A percentile compares a stretch with the other conserved stretches of the same genome.
phyloP scores from a whole-genome alignment of 2,329 filamentous ascomycete species.

The Phaeosphaeriaceae sp. region DNA sequence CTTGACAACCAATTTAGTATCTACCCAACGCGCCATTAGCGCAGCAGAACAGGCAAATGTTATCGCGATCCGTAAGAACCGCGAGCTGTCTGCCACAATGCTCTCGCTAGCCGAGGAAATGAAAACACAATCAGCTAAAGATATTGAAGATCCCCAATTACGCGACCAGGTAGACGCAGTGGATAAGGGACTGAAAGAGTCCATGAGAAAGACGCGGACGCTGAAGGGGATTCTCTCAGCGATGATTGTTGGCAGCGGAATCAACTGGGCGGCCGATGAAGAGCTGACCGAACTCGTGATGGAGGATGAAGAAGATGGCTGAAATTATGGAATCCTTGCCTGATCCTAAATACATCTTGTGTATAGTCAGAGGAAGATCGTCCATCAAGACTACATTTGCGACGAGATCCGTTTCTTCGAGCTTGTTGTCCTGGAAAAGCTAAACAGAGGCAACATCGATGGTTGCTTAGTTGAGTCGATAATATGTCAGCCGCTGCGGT shows the following conservation, averaged over 20 bases:
- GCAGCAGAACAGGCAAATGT: conserved; percentile 65
- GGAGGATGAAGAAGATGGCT: conserved; percentile 61
- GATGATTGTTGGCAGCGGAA: conserved; percentile 78
- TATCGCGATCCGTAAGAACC: conserved; percentile 65
- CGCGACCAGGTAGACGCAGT: conserved; percentile 64
- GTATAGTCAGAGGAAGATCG: no score
- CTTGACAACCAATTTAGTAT: conserved; percentile 61
- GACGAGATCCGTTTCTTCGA: neutral
- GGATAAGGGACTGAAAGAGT: conserved; percentile 65
- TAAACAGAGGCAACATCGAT: no score
- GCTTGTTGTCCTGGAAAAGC: no score
- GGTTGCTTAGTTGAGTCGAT: no score
- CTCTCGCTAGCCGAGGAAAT: conserved; percentile 67
- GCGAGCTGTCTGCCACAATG: conserved; percentile 66
- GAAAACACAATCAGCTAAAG: conserved; percentile 60
- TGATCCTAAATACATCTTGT: no score
- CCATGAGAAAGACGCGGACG: conserved; percentile 72
- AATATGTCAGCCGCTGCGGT: no score
- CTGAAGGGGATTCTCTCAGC: conserved; percentile 82
- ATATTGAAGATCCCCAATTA: conserved; percentile 60
- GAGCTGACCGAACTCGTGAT: conserved; percentile 73
- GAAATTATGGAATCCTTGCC: conserved; percentile 4
- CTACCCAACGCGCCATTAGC: conserved; percentile 61
- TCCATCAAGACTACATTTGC: neutral
- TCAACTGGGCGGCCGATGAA: conserved; percentile 79